phyloP scores from a whole-genome alignment of 2,329 filamentous ascomycete species.

The Cordyceps tenuipes region DNA sequence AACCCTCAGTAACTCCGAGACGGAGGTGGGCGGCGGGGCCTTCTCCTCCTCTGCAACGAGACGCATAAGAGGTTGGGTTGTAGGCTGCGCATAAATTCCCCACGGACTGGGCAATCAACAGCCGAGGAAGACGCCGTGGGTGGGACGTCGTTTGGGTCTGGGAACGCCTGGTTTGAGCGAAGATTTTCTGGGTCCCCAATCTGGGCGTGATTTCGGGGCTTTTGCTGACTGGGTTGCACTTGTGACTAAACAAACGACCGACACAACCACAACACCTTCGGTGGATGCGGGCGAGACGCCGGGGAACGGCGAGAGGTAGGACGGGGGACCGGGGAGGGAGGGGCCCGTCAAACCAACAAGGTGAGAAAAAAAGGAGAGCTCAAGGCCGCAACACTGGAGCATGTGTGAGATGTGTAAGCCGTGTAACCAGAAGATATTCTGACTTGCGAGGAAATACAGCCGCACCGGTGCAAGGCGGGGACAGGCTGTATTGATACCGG shows the following conservation, averaged over 20 bases:
- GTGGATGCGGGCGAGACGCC: constrained; percentile 3
- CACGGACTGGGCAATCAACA: not conserved
- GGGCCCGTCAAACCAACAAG: not conserved
- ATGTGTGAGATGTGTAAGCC: not conserved
- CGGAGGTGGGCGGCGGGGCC: not conserved
- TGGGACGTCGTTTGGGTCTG: not conserved
- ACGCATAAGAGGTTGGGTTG: not conserved
- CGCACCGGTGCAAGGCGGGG: not conserved
- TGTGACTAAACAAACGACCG: not conserved
- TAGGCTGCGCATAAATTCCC: too few species aligned
- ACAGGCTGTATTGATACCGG: not conserved
- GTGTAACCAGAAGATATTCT: not conserved
- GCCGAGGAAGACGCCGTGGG: not conserved
- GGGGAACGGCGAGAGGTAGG: not conserved
- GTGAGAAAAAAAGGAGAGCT: not conserved
- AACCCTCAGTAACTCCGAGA: not conserved
- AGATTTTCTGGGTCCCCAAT: not conserved
- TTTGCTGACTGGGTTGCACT: constrained; percentile 3
- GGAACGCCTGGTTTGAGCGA: not conserved
- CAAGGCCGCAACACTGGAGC: not conserved
- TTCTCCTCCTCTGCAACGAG: not conserved
- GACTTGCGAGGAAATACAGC: not conserved
- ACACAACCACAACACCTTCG: not conserved
- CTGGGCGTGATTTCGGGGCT: not conserved
- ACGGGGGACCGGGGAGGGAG: not conserved